Evolutionary conservation across 2,329 filamentous ascomycete species (phyloP), one percentile per base, ranked within the genome.

Genomic region (Thelonectria blattea): DNA sequence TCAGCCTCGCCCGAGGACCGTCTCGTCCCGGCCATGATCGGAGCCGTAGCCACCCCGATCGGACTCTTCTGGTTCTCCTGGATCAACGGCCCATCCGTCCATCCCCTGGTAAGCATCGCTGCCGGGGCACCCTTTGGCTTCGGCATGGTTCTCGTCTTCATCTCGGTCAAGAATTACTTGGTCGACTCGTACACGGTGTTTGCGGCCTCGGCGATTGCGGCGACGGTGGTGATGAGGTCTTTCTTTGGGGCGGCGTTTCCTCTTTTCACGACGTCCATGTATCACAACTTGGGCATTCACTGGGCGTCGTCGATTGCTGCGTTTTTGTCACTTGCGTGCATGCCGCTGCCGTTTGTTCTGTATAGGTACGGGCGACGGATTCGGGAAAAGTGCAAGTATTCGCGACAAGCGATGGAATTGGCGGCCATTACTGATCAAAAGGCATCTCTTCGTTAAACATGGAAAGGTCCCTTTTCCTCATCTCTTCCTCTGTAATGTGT

Each of bases 31-130:
- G 66, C 66, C 22, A 68, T 68, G 59, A 46, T 68, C 18, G 64
- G 66, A 17, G 61, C 64, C 15, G 46, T 67, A 24, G 56, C 63
- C 1, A 63, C 64, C 34, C 63, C 67, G 6, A 56, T 67, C 15
- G 65, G 66, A 9, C 63, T 69, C 41, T 67, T 67, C 32, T 67
- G 65, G 65, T 67, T 67, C 56, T 65, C 65, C n/a, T 67, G 65
- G 65, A 56, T 65, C 3, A 60, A 60, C 34, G 53, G 42, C 42
- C 52, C 52, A 3, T 60, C 52, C n/a, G 56, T 68, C 8, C 64
- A 68, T 37, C 68, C 65, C 54, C 55, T 68, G 10, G 62, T 61
- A 2, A 63, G 65, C 18, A 68, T 67, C 3, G 17, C 66, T 8
- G 66, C 64, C 10, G 62, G 64, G 1, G 53, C 56, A 3, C 52